Base-by-base conservation (phyloP, 805 yeast genomes). In the Ogataea trehalophila region DNA sequence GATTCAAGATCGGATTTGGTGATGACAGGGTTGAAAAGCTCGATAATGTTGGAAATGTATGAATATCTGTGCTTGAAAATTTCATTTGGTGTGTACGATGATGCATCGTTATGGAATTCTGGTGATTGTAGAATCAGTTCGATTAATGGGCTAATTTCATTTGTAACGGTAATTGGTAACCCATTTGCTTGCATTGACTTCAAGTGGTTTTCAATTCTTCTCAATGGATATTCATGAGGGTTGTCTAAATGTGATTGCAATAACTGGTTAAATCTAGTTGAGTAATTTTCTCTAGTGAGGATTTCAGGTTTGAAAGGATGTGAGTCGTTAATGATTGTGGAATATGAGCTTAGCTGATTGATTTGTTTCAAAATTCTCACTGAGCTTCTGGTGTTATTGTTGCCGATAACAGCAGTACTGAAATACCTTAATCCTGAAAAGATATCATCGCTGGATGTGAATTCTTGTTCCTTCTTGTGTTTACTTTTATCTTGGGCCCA, bases 371-470 rank as follows among this genome's bases (percentile, higher is more conserved):
- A 33, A 26, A 22, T 37, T 5, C 17, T 42, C n/a, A 23, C 48
- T 26, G 6, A 39, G 20, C 14, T n/a, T n/a, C 1, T 29, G 8
- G 14, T n/a, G 6, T 29, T 35, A 15, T 37, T 7, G 3, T 13
- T 22, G 6, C 7, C 15, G 6, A 20, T 20, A 20, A 4, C 20
- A 20, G 5, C 8, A 2, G 80, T 75, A 56, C 79, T 83, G 45
- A 64, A 67, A 44, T 72, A 65, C 52, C 75, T 65, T 17, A 76
- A 58, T 3, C 80, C 80, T 20, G 67, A 58, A 50, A 76, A 76
- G 16, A 77, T 68, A 45, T 71, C 69, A 56, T 76, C 76, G 43
- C 53, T 57, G 33, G 69, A 63, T 43, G 64, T 63, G 20, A 46
- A 47, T 6, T 54, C 57, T 7, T 9, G 43, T 36, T 13, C 35